Conservation (phyloP, 179 eudicot genomes). For the Beta lomatogona region DNA sequence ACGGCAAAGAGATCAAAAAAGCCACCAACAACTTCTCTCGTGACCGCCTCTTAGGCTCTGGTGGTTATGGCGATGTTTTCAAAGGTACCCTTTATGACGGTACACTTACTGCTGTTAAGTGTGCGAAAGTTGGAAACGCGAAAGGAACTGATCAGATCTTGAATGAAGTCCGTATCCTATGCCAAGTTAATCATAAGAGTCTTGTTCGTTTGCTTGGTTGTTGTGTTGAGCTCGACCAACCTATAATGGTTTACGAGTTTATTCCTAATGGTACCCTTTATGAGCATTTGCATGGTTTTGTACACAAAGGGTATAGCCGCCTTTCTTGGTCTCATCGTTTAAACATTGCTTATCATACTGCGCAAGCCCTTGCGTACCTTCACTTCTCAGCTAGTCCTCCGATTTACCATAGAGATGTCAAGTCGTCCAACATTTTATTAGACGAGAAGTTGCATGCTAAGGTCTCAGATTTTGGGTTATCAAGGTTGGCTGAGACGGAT, state of each 20-base stretch:
- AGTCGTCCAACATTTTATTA: constrained; percentile 75
- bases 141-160: constrained; percentile 80
- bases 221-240: constrained; percentile 81
- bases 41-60: constrained; percentile 66
- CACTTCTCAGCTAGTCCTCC: constrained; percentile 72
- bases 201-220: constrained; percentile 78
- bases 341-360: constrained; percentile 58
- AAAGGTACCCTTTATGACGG: constrained; percentile 63
- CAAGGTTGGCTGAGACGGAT: constrained; percentile 75
- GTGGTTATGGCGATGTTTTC: constrained; percentile 85
- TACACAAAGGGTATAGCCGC: constrained; percentile 14
- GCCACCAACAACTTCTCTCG: constrained; percentile 64
- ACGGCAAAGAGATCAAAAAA: constrained; percentile 67
- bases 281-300: constrained; percentile 49
- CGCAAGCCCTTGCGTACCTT: constrained; percentile 76
- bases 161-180: constrained; percentile 78
- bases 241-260: constrained; percentile 75
- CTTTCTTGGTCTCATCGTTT: constrained; percentile 65
- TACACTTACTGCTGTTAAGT: constrained; percentile 68
- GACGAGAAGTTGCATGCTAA: constrained; percentile 73
- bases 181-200: constrained; percentile 75
- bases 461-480: constrained; percentile 77
- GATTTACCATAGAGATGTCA: constrained; percentile 78
- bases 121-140: constrained; percentile 77
- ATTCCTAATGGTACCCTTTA: constrained; percentile 63